These are phyloP conservation scores for Aureobasidium subglaciale DNA, from an alignment of 2,329 filamentous ascomycete species.

Conservation along the genomic window DNA sequence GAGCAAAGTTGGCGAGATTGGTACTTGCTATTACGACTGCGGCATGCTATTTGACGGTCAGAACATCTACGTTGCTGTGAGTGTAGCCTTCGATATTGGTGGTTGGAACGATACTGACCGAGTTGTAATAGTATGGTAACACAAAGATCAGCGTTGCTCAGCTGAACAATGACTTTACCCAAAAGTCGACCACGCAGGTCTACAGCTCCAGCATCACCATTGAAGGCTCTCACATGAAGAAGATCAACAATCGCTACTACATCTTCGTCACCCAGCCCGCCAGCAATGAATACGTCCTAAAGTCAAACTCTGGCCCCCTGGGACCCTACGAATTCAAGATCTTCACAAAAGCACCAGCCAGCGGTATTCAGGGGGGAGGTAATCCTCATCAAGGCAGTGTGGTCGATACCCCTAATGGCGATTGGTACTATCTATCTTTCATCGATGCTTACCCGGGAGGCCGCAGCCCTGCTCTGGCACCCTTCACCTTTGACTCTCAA, in stretches of 20 bases:
- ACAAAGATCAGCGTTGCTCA: conserved; percentile 45
- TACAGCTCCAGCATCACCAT: conserved; percentile 33
- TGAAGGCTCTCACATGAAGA: conserved; percentile 52
- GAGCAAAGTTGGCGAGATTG: conserved; percentile 32
- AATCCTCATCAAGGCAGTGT: conserved; percentile 49
- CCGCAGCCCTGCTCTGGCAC: conserved; percentile 51
- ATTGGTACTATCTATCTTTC: conserved; percentile 56
- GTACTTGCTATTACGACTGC: conserved; percentile 51
- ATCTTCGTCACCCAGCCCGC: conserved; percentile 46
- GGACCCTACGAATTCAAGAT: conserved; percentile 46
- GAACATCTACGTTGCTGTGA: conserved; percentile 47
- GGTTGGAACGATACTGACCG: no score
- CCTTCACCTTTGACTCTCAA: conserved; percentile 45
- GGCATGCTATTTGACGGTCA: conserved; percentile 54
- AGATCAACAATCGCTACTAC: conserved; percentile 50
- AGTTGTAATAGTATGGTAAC: conserved; percentile 40
- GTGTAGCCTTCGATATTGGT: no score
- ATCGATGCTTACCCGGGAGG: conserved; percentile 50
- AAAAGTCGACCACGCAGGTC: conserved; percentile 41
- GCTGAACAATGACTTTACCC: conserved; percentile 41
- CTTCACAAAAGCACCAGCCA: conserved; percentile 37
- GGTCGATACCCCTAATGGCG: conserved; percentile 43
- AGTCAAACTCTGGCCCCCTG: conserved; percentile 37
- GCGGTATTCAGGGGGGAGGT: conserved; percentile 35
- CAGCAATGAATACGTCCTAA: conserved; percentile 43